Conservation (phyloP, 371 early-diverging fungal genomes). For the Umbelopsis sp. region DNA sequence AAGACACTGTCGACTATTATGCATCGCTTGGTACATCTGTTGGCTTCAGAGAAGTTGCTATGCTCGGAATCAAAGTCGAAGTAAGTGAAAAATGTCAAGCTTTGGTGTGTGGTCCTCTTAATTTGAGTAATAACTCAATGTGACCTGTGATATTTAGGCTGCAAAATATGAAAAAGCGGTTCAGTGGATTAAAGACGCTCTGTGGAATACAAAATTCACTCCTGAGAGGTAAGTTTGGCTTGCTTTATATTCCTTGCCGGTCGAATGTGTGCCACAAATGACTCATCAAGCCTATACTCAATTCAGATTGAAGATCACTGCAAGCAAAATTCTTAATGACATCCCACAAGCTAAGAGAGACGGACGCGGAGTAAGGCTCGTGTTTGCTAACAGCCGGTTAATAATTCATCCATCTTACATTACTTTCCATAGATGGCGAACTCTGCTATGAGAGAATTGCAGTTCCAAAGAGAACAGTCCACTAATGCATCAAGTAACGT, state of each 20-base stretch:
- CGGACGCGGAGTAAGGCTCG: slow-evolving; percentile 53
- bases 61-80: slow-evolving; percentile 56
- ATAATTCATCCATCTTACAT: background rate
- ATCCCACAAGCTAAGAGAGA: slow-evolving; percentile 68
- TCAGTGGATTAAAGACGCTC: slow-evolving; percentile 63
- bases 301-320: slow-evolving; percentile 55
- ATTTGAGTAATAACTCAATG: background rate
- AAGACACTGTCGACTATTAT: slow-evolving; percentile 61
- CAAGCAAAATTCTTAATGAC: slow-evolving; percentile 63
- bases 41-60: slow-evolving; percentile 55
- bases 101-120: background rate
- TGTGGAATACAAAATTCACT: slow-evolving; percentile 68
- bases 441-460: slow-evolving; percentile 51
- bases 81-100: slow-evolving; percentile 20
- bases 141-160: slow-evolving; percentile 7
- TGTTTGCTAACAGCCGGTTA: background rate
- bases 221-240: slow-evolving; percentile 40
- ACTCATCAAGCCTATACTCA: background rate
- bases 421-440: slow-evolving; percentile 49
- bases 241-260: background rate
- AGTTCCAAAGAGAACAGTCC: slow-evolving; percentile 56
- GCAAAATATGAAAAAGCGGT: slow-evolving; percentile 58
- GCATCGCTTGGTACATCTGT: slow-evolving; percentile 50
- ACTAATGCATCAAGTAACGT: slow-evolving; percentile 53
- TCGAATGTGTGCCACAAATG: background rate